Evolutionary conservation across 208 protist species (phyloP).

Genomic region (Acanthamoeba lenticulata): DNA sequence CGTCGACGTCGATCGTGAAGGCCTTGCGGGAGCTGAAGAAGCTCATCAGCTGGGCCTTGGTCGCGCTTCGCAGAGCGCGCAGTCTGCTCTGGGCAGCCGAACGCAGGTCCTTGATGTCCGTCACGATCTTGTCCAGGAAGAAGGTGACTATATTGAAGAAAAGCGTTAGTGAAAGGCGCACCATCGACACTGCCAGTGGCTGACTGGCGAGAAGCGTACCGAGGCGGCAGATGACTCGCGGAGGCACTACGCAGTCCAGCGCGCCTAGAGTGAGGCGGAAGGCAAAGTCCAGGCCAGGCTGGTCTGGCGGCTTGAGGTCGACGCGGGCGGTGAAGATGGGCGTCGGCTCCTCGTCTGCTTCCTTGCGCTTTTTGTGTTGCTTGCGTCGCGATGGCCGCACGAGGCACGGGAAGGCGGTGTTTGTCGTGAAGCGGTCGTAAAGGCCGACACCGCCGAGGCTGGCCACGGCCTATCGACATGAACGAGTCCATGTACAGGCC

Average conservation of each 20-base stretch:
- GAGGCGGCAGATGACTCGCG: slow-evolving; percentile 31
- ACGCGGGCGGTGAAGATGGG: slow-evolving; percentile 34
- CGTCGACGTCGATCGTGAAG: slow-evolving; percentile 67
- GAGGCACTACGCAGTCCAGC: slow-evolving; percentile 30
- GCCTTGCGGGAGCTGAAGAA: not conserved
- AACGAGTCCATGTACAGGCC: not conserved
- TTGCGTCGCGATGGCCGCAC: not conserved
- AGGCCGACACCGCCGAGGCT: slow-evolving; percentile 19
- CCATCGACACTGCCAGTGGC: not conserved
- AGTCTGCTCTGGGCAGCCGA: slow-evolving; percentile 57
- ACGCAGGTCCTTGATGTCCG: slow-evolving; percentile 40
- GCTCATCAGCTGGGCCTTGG: slow-evolving; percentile 47
- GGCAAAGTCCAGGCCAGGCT: slow-evolving; percentile 55
- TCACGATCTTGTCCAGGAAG: slow-evolving; percentile 60
- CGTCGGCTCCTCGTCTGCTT: not conserved
- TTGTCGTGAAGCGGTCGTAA: not conserved
- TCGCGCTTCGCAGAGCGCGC: slow-evolving; percentile 16
- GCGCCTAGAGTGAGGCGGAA: slow-evolving; percentile 16
- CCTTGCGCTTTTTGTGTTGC: not conserved
- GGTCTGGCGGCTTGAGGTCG: slow-evolving; percentile 53
- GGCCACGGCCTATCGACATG: not conserved
- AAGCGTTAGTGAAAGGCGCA: not conserved
- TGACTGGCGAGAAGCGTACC: not conserved
- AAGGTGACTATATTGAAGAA: slow-evolving; percentile 40
- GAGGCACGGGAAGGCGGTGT: slow-evolving; percentile 56